Percentiles rank a stretch among this genome's conserved stretches.
phyloP scores from a whole-genome alignment of 139 green algal species.

The Chlamydomonas sp. region DNA sequence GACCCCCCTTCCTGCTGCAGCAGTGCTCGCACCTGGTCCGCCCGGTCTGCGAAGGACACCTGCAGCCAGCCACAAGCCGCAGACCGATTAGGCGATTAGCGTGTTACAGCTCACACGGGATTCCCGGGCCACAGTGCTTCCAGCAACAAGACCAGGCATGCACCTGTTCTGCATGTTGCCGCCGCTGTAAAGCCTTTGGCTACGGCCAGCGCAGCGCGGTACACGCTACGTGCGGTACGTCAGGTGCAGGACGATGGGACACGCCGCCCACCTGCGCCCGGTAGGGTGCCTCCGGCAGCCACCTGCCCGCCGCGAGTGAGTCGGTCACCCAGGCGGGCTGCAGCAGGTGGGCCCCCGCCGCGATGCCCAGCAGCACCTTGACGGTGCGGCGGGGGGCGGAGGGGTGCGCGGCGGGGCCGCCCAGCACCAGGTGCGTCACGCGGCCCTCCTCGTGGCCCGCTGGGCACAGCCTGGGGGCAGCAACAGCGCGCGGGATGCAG shows the following conservation, averaged over 20 bases:
- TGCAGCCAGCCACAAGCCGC: background rate
- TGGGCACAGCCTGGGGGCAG: constrained; percentile 4
- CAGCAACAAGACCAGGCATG: background rate
- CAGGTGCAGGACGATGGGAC: background rate
- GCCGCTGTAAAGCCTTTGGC: background rate
- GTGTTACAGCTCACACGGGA: background rate
- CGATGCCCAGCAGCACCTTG: constrained; percentile 74
- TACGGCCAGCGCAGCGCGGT: background rate
- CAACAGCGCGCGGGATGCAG: background rate
- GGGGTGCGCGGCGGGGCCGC: background rate
- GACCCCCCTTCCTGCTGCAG: background rate
- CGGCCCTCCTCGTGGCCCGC: constrained; percentile 50
- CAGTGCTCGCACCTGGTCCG: background rate
- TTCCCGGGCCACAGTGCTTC: background rate
- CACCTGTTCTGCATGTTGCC: too few relatives aligned
- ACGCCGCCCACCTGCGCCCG: background rate
- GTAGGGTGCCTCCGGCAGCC: constrained; percentile 61
- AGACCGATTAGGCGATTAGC: background rate
- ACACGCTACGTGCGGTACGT: background rate
- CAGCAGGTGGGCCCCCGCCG: constrained; percentile 68
- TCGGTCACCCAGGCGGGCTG: constrained; percentile 67
- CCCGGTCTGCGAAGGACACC: background rate
- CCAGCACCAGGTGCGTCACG: constrained; percentile 72
- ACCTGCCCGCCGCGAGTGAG: constrained; percentile 62
- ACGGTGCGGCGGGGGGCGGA: constrained; percentile 59